phyloP scores from a whole-genome alignment of 2,329 filamentous ascomycete species.

The Cladosporium sp. region DNA sequence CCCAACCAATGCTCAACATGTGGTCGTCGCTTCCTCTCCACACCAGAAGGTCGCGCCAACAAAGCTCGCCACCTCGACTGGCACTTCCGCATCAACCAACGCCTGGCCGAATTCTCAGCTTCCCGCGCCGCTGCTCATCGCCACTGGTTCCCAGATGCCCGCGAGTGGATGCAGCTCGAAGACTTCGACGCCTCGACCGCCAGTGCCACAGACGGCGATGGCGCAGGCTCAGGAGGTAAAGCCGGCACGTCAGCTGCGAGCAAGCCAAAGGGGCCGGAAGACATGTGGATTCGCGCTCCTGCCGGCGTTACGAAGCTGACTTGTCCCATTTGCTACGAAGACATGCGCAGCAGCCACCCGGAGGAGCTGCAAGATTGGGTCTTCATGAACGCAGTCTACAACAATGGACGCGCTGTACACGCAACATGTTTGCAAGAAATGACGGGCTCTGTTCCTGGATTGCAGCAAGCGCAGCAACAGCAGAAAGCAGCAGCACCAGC shows the following conservation, averaged over 20 bases:
- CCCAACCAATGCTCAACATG: constrained; percentile 89
- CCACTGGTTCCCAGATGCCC: constrained; percentile 91
- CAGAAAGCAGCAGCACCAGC: constrained; percentile 6
- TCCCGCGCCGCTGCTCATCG: constrained; percentile 77
- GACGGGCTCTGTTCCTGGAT: constrained; percentile 2
- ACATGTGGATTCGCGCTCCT: constrained; percentile 77
- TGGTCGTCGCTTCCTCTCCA: constrained; percentile 76
- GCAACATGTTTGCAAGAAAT: constrained; percentile 85
- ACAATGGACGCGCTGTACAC: constrained; percentile 80
- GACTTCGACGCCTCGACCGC: constrained; percentile 66
- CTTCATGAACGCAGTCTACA: constrained; percentile 81
- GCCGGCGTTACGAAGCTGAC: constrained; percentile 69
- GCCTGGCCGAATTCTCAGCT: constrained; percentile 62
- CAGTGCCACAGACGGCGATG: constrained; percentile 30
- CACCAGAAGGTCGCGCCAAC: constrained; percentile 72
- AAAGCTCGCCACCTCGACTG: constrained; percentile 95
- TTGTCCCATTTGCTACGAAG: constrained; percentile 93
- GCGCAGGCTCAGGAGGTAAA: constrained; percentile 36
- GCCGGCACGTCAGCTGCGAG: constrained; percentile 32
- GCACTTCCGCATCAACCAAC: constrained; percentile 93
- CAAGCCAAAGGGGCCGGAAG: constrained; percentile 54
- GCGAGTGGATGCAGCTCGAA: constrained; percentile 84
- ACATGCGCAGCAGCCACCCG: constrained; percentile 87
- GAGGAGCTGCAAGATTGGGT: constrained; percentile 95
- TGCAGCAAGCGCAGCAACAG: constrained; percentile 39